Base-by-base conservation (phyloP, 2,329 filamentous ascomycete species). In the Monilinia vaccinii-corymbosi region DNA sequence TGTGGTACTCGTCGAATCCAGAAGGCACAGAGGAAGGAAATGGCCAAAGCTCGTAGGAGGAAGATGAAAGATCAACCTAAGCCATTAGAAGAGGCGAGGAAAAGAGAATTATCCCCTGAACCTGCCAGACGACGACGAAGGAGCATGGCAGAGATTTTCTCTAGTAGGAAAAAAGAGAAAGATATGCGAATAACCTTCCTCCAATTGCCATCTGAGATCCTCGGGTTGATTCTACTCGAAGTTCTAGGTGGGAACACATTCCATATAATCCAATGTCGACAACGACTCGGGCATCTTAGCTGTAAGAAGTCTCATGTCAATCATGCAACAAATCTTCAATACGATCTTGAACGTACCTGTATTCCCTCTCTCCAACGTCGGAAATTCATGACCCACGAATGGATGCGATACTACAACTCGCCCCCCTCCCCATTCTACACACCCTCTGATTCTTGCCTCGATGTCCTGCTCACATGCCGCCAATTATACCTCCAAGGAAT, bases 401-500 rank as follows among this genome's bases (percentile, higher is more conserved):
- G 31, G 11, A 34, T 34, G 16, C 16, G 21, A 21, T 34, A 8
- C 28, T 13, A 16, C 18, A 25, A 45, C 8, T 11, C 18, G 21
- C n/a, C 18, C 13, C 14, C 38, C 51, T 31, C 21, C 2, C n/a
- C n/a, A 23, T 56, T 56, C 16, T 56, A 56, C n/a, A 32, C 34
- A 28, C 25, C 4, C 3, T 58, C 56, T 11, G 56, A 44, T 40
- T 40, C 32, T 48, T 58, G 45, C 14, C 25, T 58, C 23, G 34
- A n/a, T 18, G 3, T 58, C 31, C 9, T 58, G n/a, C 45, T 25
- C n/a, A 58, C 36, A 2, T 58, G 56, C 32, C 56, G 45, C 18
- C 56, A 34, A 23, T 8, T 58, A 13, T 58, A 50, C 32, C 42
- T 23, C n/a, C 45, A 58, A 25, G 56, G 56, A 11, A 58, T 49